Percentiles rank a stretch among this genome's conserved stretches.
phyloP scores from a whole-genome alignment of 306 rosid species.

The Pachyrhizus erosus region DNA sequence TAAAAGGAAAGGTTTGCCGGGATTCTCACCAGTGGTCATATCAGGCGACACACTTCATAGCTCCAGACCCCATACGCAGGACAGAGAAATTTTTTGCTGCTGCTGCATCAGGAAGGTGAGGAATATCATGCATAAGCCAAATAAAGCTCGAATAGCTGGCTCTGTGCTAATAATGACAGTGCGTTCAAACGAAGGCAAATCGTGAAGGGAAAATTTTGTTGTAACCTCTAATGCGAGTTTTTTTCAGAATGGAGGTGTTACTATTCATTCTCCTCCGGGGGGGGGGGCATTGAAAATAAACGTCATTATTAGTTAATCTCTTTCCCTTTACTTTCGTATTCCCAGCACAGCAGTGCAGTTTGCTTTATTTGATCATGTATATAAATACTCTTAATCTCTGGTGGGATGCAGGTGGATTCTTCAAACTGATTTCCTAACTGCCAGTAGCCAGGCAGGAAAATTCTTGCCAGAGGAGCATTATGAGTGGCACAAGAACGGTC shows the following conservation, averaged over 20 bases:
- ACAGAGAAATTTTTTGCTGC: constrained; percentile 94
- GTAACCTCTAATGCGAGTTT: neutral
- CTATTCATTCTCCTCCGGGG: neutral
- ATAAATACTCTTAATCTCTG: constrained; percentile 25
- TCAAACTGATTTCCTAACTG: constrained; percentile 78
- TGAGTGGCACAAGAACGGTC: constrained; percentile 87
- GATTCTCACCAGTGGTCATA: constrained; percentile 97
- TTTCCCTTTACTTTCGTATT: neutral
- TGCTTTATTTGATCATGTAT: constrained; percentile 15
- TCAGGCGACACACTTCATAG: constrained; percentile 91
- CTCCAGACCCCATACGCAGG: constrained; percentile 82
- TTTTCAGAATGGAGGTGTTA: neutral
- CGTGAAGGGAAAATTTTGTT: neutral
- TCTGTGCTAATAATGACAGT: neutral
- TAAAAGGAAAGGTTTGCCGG: constrained; percentile 83
- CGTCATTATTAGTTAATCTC: neutral
- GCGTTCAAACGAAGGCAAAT: neutral
- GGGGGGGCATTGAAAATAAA: neutral
- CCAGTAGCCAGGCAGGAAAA: constrained; percentile 69
- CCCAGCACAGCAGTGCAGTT: neutral
- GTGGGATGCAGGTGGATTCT: constrained; percentile 91
- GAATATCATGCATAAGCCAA: neutral
- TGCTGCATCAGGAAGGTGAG: constrained; percentile 93
- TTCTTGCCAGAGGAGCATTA: constrained; percentile 79
- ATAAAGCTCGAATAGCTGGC: neutral